A percentile compares a stretch with the other conserved stretches of the same genome.
Evolutionary conservation across 2,329 filamentous ascomycete species (phyloP).

Genomic region (Cladorrhinum sp.): DNA sequence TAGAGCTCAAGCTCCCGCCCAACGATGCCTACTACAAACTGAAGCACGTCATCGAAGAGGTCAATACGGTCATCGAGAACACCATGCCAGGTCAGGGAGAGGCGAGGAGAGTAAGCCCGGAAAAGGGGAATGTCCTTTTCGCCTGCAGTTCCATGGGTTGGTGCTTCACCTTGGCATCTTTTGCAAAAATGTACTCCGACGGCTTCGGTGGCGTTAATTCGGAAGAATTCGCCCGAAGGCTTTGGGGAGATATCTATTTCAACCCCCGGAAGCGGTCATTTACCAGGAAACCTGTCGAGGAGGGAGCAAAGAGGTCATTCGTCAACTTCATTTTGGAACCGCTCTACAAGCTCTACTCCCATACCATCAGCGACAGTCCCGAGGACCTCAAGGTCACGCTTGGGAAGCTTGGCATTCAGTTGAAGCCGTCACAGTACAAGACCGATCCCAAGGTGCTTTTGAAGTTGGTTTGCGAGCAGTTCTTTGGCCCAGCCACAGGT

Average conservation of each 20-base stretch:
- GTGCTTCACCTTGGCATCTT: slow-evolving; percentile 93
- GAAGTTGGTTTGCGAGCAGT: slow-evolving; percentile 87
- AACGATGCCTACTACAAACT: slow-evolving; percentile 98
- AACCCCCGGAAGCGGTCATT: slow-evolving; percentile 89
- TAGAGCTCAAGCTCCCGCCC: slow-evolving; percentile 91
- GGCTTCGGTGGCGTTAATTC: slow-evolving; percentile 79
- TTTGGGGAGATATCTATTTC: slow-evolving; percentile 98
- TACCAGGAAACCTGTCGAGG: slow-evolving; percentile 80
- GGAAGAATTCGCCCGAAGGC: slow-evolving; percentile 74
- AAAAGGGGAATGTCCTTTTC: slow-evolving; percentile 98
- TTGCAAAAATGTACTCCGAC: slow-evolving; percentile 94
- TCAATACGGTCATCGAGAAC: slow-evolving; percentile 93
- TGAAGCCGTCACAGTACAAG: slow-evolving; percentile 92
- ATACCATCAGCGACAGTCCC: slow-evolving; percentile 87
- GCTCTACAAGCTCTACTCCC: slow-evolving; percentile 95
- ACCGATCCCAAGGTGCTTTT: slow-evolving; percentile 85
- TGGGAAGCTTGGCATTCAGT: slow-evolving; percentile 70
- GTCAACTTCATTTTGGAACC: slow-evolving; percentile 94
- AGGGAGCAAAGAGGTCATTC: slow-evolving; percentile 78
- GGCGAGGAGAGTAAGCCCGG: slow-evolving; percentile 78
- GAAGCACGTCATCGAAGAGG: slow-evolving; percentile 97
- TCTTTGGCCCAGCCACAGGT: slow-evolving; percentile 80
- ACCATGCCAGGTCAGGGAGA: slow-evolving; percentile 78
- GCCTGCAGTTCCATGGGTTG: slow-evolving; percentile 90
- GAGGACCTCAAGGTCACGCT: slow-evolving; percentile 79